Evolutionary conservation across 345 rosid species (phyloP).

Genomic region (Combretum micranthum): DNA sequence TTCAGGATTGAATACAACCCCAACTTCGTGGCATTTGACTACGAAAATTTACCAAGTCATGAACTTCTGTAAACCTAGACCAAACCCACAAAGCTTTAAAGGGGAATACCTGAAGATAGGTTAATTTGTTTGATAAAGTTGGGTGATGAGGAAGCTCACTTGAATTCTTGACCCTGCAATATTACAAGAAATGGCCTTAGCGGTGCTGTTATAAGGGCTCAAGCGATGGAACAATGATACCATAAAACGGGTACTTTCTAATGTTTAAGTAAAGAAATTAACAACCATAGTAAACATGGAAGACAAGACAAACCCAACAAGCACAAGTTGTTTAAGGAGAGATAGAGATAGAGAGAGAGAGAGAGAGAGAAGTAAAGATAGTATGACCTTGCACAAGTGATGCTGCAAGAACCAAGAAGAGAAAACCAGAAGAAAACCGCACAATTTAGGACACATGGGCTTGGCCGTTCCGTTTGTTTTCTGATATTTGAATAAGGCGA

Average conservation of each 20-base stretch:
- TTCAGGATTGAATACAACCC: not conserved
- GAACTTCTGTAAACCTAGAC: not conserved
- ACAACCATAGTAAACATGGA: not conserved
- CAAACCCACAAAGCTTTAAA: not conserved
- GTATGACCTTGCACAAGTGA: constrained; percentile 10
- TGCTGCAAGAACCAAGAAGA: constrained; percentile 13
- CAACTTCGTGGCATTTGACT: too few species aligned
- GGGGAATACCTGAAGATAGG: constrained; percentile 6
- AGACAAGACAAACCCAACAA: not conserved
- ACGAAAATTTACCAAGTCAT: too few species aligned
- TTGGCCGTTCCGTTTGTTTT: too few species aligned
- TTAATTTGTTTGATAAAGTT: not conserved
- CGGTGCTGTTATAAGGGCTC: too few species aligned
- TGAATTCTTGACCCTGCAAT: constrained; percentile 8
- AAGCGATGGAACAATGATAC: too few species aligned
- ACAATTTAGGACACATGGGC: too few species aligned
- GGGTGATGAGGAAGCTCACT: constrained; percentile 3
- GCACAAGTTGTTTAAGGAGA: too few species aligned
- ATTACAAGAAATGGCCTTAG: not conserved
- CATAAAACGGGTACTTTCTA: not conserved
- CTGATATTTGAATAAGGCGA: too few species aligned
- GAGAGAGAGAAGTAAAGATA: not conserved
- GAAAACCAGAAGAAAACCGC: constrained; percentile 7
- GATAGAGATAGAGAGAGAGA: not conserved
- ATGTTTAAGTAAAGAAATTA: not conserved